Evolutionary conservation across 108 stramenopile genomes (phyloP).

Genomic region (Parietichytrium sp.): DNA sequence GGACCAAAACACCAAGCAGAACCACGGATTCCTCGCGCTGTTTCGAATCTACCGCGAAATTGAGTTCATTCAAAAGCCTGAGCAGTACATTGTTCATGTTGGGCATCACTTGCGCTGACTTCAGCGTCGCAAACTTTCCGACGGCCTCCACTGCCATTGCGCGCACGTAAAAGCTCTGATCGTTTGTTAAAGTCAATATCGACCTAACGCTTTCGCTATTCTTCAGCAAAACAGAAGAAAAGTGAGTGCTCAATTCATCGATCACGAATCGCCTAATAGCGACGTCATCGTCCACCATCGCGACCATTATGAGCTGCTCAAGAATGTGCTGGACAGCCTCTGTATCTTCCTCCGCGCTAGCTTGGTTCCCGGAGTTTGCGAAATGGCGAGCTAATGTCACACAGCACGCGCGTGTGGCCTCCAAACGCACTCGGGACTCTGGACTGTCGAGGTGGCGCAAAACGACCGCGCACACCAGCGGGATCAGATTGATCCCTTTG

Average conservation of each 20-base stretch:
- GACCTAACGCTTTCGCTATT: not conserved
- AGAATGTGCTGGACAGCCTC: constrained; percentile 10
- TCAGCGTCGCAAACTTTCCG: not conserved
- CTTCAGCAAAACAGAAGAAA: not conserved
- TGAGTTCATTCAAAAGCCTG: constrained; percentile 4
- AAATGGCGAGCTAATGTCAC: not conserved
- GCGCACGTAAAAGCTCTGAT: constrained; percentile 18
- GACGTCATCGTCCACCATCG: constrained; percentile 28
- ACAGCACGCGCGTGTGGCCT: not conserved
- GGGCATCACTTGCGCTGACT: not conserved
- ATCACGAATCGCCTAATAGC: not conserved
- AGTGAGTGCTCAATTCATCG: not conserved
- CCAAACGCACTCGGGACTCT: constrained; percentile 12
- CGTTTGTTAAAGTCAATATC: not conserved
- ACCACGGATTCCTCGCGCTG: constrained; percentile 24
- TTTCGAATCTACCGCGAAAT: constrained; percentile 30
- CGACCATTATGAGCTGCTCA: constrained; percentile 16
- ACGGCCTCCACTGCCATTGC: constrained; percentile 21
- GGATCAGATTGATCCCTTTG: not conserved
- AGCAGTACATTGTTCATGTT: not conserved
- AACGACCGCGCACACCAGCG: constrained; percentile 6
- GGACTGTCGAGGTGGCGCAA: not conserved
- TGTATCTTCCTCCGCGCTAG: not conserved
- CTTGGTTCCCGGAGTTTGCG: not conserved
- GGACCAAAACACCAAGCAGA: not conserved